Conservation (phyloP, 805 yeast species). For the Alloascoidea hylecoeti region DNA sequence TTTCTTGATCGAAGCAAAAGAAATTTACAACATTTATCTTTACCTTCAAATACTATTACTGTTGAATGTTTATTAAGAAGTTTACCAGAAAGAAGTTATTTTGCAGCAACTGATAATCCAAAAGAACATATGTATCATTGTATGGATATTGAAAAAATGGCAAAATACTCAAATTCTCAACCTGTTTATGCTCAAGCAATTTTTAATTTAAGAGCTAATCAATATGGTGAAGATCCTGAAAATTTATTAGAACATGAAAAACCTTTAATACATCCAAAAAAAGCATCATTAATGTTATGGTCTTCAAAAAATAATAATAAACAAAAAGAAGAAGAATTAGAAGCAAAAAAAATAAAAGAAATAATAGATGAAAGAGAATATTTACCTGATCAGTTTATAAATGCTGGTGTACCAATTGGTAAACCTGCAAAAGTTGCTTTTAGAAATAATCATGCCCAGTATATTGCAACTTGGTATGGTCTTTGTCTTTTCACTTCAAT, state of each 20-base stretch:
- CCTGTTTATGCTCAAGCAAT: constrained; percentile 71
- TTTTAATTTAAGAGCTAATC: constrained; percentile 35
- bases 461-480: constrained; percentile 92
- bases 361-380: constrained; percentile 24
- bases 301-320: background rate
- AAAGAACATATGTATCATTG: constrained; percentile 62
- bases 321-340: background rate
- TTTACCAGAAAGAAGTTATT: constrained; percentile 44
- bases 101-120: constrained; percentile 58
- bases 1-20: constrained; percentile 43
- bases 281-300: background rate
- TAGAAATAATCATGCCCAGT: constrained; percentile 84
- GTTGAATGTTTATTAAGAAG: constrained; percentile 62
- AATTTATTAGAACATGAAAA: background rate
- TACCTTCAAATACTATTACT: constrained; percentile 61
- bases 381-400: constrained; percentile 42
- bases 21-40: constrained; percentile 51
- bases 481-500: constrained; percentile 60
- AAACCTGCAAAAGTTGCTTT: constrained; percentile 67
- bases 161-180: constrained; percentile 44
- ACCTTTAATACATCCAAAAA: background rate
- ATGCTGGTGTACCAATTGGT: constrained; percentile 87
- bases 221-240: background rate
- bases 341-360: constrained; percentile 4
- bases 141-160: constrained; percentile 75